These are phyloP conservation scores for Eremothecium gossypii DNA, from an alignment of 1,139 yeast genomes.

Conservation along the genomic window DNA sequence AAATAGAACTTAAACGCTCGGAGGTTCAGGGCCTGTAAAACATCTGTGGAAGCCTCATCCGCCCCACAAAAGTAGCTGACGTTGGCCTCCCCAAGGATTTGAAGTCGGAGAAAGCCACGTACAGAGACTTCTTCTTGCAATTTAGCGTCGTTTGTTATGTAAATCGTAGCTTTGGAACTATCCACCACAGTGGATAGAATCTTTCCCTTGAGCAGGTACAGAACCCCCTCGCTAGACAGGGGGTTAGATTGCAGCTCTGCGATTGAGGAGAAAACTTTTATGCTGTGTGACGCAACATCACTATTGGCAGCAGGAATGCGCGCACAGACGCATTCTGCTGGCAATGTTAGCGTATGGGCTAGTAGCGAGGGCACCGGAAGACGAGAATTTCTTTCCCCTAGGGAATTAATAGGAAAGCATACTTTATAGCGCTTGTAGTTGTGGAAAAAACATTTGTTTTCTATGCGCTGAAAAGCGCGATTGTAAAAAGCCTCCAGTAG, in stretches of 20 bases:
- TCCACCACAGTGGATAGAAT: slow-evolving; percentile 2
- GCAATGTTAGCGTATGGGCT: background rate
- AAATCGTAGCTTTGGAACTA: background rate
- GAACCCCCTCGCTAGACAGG: background rate
- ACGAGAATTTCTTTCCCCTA: background rate
- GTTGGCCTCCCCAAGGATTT: slow-evolving; percentile 10
- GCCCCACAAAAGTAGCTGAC: slow-evolving; percentile 13
- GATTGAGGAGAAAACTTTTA: background rate
- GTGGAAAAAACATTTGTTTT: slow-evolving; percentile 2
- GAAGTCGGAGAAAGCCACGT: slow-evolving; percentile 11
- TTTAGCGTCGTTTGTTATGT: slow-evolving; percentile 12
- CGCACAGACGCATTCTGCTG: background rate
- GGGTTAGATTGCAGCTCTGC: slow-evolving; percentile 1
- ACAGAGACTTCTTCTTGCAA: slow-evolving; percentile 13
- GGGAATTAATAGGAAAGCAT: background rate
- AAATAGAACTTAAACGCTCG: slow-evolving; percentile 1
- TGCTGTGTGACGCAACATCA: background rate
- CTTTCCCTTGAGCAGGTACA: slow-evolving; percentile 6
- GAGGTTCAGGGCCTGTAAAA: background rate
- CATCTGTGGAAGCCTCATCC: background rate
- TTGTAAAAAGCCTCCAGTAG: slow-evolving; percentile 5
- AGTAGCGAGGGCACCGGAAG: background rate
- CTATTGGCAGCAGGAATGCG: slow-evolving; percentile 1
- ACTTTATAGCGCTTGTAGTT: slow-evolving; percentile 2
- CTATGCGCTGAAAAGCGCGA: slow-evolving; percentile 7